A percentile compares a stretch with the other conserved stretches of the same genome.
These are phyloP conservation scores for Plenodomus tracheiphilus DNA, from an alignment of 2,329 filamentous ascomycete genomes.

Conservation along the genomic window DNA sequence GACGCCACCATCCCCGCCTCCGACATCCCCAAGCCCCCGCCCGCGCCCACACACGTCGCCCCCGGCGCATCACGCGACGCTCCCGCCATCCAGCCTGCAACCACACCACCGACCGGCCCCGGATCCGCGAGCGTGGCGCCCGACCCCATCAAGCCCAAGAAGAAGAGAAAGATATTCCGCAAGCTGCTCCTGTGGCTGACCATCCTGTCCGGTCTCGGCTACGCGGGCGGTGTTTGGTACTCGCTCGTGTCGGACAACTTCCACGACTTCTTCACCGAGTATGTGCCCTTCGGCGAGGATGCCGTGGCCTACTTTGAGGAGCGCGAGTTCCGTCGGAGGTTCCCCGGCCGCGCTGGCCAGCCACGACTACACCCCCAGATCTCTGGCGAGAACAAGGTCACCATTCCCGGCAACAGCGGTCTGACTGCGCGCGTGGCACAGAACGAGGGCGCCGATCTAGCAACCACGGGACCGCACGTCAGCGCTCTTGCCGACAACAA, in stretches of 20 bases:
- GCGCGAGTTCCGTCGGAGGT: conserved; percentile 85
- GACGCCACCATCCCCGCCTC: conserved; percentile 53
- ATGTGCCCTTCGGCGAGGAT: conserved; percentile 91
- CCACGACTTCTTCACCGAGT: conserved; percentile 99
- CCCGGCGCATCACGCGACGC: conserved; percentile 38
- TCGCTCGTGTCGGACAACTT: conserved; percentile 95
- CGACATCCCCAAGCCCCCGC: conserved; percentile 53
- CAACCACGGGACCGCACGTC: conserved; percentile 59
- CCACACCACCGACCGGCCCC: conserved; percentile 47
- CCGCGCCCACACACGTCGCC: conserved; percentile 45
- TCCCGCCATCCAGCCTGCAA: conserved; percentile 36
- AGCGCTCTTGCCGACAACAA: conserved; percentile 60
- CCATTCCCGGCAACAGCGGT: conserved; percentile 82
- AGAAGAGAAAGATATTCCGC: conserved; percentile 73
- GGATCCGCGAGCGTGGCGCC: conserved; percentile 49
- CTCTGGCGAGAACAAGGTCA: conserved; percentile 69
- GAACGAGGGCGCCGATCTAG: conserved; percentile 51
- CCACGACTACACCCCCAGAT: conserved; percentile 51
- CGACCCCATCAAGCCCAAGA: conserved; percentile 53
- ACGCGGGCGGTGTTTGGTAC: conserved; percentile 88
- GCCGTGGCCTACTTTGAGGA: conserved; percentile 95
- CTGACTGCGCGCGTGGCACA: conserved; percentile 78
- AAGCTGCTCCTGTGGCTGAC: conserved; percentile 73
- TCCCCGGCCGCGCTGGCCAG: conserved; percentile 56
- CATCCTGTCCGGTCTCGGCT: conserved; percentile 75